Base-by-base conservation (phyloP, 805 yeast genomes). In the Dipodascus geniculatus region DNA sequence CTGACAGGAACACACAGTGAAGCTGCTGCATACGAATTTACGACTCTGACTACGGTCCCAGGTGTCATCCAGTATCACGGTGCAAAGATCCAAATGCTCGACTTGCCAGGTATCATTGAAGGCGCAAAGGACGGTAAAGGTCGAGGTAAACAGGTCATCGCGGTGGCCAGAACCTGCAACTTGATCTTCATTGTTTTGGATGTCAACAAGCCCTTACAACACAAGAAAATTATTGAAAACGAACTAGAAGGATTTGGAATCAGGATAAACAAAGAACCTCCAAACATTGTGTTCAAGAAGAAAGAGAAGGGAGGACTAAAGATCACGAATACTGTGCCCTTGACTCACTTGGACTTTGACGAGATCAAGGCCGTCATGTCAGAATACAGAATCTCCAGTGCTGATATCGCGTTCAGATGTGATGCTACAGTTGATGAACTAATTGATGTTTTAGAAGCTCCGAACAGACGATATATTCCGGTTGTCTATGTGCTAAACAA, bases 51-150 rank as follows among this genome's bases (percentile, higher is more conserved):
- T 23, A 91, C 99, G 0, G 98, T 93, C 54, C 98, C 98, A 0
- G 98, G 99, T 70, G 87, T 88, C 48, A 89, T 93, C 65, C 84
- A 86, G 70, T 91, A 88, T 66, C 87, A 90, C 62, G 99, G 99
- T 65, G 98, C 99, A 52, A 91, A 88, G 73, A 84, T 93, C 59
- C 99, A 93, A 74, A 88, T 93, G 95, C 91, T 91, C 47, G 99
- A 91, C 76, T 72, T 91, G 52, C 99, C 99, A 1, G 99, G 99
- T 67, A 91, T 91, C 62, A 91, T 91, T 54, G 88, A 87, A 68
- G 98, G 98, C 58, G 98, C 98, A n/a, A 80, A 93, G 55, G 96
- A 88, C 66, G 98, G 98, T 65, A 89, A 89, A 68, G 99, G 99
- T 66, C 82, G 99, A 71, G 98, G 99, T 63, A 80, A 95, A 65